Conservation (phyloP, 208 protist species). For the Acanthamoeba quina region DNA sequence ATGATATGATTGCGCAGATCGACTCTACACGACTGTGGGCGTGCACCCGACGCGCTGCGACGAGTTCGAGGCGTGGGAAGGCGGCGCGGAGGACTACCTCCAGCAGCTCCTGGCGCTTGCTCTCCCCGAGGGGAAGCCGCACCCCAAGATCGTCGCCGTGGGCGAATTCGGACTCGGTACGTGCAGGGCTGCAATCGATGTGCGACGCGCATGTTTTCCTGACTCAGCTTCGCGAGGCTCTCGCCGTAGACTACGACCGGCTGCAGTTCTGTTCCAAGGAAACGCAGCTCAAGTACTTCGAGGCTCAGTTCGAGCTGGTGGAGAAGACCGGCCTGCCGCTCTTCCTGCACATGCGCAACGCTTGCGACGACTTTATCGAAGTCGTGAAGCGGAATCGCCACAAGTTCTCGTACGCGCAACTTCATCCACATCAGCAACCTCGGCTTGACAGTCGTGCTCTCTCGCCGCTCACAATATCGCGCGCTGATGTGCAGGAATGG, state of each 20-base stretch:
- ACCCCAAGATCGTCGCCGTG: slow-evolving; percentile 75
- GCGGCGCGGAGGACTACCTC: slow-evolving; percentile 61
- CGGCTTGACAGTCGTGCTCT: too few species aligned
- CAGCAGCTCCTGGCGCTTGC: slow-evolving; percentile 21
- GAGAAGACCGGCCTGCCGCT: slow-evolving; percentile 92
- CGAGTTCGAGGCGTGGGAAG: slow-evolving; percentile 86
- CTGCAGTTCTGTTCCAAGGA: slow-evolving; percentile 94
- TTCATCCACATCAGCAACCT: too few species aligned
- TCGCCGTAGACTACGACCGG: slow-evolving; percentile 95
- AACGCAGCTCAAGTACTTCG: slow-evolving; percentile 91
- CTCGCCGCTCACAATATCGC: too few species aligned
- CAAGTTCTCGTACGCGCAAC: background rate
- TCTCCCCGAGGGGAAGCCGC: slow-evolving; percentile 48
- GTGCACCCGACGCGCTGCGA: slow-evolving; percentile 93
- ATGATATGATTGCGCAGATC: background rate
- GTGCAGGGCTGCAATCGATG: background rate
- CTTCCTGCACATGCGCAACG: slow-evolving; percentile 96
- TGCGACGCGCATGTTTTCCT: background rate
- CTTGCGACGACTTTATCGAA: slow-evolving; percentile 91
- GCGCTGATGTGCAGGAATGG: slow-evolving; percentile 80
- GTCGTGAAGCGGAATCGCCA: slow-evolving; percentile 76
- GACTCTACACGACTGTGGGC: slow-evolving; percentile 89
- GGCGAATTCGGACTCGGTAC: slow-evolving; percentile 81
- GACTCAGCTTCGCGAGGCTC: background rate
- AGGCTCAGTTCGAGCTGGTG: slow-evolving; percentile 90